Evolutionary conservation across 345 rosid genomes (phyloP), one percentile per base, ranked within the genome.

Genomic region (Brassica cretica): DNA sequence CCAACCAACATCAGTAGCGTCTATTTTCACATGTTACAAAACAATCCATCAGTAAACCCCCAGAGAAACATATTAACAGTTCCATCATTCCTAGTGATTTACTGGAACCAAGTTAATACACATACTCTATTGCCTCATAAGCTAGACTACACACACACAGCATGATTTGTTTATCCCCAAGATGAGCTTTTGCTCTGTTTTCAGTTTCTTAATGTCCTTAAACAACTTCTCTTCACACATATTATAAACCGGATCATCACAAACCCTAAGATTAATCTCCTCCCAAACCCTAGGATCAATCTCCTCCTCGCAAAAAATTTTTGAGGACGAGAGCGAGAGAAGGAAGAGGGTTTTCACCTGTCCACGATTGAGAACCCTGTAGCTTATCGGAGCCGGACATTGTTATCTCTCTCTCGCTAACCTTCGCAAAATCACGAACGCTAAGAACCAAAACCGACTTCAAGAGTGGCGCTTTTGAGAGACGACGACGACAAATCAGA

Each of bases 1-100:
- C 99, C 99, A 95, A 25, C 87, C 92, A 15, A 73, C 84, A 66
- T 80, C 93, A 39, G 75, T 82, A 81, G 24, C 15, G 10, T 27
- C 65, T 61, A 61, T 19, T 41, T 56, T 49, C 67, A 41, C 15
- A 71, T 18, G 62, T 65, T 78, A 66, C n/a, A 71, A 61, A 72
- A 78, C 63, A 71, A 66, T 0, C 39, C 72, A 14, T 78, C 18
- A 15, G 44, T 12, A 21, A 21, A 53, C 10, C 11, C 32, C 3
- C 30, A 62, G 16, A 44, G 46, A 33, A 56, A 3, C 35, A 70
- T 53, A 63, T 25, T 49, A 70, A 70, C 25, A 64, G 0, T 4
- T 10, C n/a, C 29, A 18, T 37, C 62, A 60, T 46, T 29, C 71
- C 2, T 14, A 59, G 30, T 35, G 71, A 59, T 21, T 59, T 15